These are phyloP conservation scores for Amanita jacksonii DNA, from an alignment of 768 basidiomycete species.

Conservation along the genomic window DNA sequence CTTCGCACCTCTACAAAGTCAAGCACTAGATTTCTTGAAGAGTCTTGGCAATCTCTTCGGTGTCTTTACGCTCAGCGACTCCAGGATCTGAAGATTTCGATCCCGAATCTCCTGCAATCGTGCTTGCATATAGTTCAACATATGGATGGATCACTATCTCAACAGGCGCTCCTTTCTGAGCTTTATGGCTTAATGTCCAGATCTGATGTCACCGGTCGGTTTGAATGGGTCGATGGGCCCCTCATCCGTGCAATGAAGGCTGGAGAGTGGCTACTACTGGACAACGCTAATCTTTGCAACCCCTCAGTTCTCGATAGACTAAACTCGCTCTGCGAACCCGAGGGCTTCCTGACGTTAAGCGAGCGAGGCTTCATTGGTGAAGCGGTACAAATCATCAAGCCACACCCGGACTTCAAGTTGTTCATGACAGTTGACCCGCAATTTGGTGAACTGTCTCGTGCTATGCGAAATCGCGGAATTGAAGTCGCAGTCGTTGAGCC, in stretches of 20 bases:
- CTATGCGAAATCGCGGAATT: slow-evolving; percentile 96
- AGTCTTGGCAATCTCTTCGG: slow-evolving; percentile 17
- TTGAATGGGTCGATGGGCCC: slow-evolving; percentile 96
- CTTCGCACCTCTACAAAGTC: slow-evolving; percentile 22
- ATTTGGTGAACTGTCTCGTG: slow-evolving; percentile 88
- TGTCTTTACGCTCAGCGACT: slow-evolving; percentile 1
- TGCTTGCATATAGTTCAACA: slow-evolving; percentile 2
- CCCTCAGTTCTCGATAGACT: slow-evolving; percentile 94
- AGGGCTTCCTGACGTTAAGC: slow-evolving; percentile 75
- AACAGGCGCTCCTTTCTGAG: slow-evolving; percentile 12
- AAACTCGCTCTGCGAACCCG: slow-evolving; percentile 89
- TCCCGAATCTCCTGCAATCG: slow-evolving; percentile 5
- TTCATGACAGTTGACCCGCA: slow-evolving; percentile 92
- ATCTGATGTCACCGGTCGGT: slow-evolving; percentile 38
- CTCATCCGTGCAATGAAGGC: slow-evolving; percentile 75
- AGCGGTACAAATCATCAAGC: slow-evolving; percentile 58
- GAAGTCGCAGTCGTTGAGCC: slow-evolving; percentile 54
- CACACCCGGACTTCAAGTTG: slow-evolving; percentile 84
- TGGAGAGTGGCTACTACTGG: slow-evolving; percentile 86
- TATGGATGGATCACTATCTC: slow-evolving; percentile 14
- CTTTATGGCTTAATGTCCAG: slow-evolving; percentile 16
- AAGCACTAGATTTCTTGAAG: slow-evolving; percentile 8
- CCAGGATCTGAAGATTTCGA: neutral
- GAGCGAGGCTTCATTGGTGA: slow-evolving; percentile 84
- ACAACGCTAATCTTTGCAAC: slow-evolving; percentile 90